Evolutionary conservation across 441 rosid species (phyloP).

Genomic region (Populus trichocarpa): DNA sequence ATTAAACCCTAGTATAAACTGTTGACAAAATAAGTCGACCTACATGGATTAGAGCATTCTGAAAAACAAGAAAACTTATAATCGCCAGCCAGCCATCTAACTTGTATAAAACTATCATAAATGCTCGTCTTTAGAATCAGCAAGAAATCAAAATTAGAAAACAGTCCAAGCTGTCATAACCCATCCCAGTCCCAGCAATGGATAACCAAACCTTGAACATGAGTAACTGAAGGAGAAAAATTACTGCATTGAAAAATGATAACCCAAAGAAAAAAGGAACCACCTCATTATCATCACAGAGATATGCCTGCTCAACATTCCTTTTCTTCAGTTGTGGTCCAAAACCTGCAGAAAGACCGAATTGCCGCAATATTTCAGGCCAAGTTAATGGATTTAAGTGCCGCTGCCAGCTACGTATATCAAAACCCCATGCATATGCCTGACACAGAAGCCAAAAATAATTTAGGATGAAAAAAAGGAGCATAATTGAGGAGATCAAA

Average conservation of each 20-base stretch:
- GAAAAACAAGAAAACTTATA: background rate
- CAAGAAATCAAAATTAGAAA: background rate
- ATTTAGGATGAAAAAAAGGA: background rate
- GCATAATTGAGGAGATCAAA: conserved; percentile 3
- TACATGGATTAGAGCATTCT: background rate
- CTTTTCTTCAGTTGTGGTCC: conserved; percentile 67
- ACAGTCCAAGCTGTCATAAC: background rate
- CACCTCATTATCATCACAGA: conserved; percentile 68
- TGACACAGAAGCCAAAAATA: conserved; percentile 21
- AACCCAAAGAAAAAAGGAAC: conserved; percentile 6
- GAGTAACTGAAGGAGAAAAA: background rate
- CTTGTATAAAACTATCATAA: background rate
- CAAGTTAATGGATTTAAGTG: conserved; percentile 69
- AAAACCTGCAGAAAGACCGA: conserved; percentile 80
- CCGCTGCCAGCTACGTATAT: conserved; percentile 67
- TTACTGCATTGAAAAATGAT: background rate
- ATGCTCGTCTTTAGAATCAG: background rate
- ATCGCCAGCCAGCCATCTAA: background rate
- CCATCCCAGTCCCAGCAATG: background rate
- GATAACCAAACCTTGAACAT: background rate
- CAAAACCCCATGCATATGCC: conserved; percentile 93
- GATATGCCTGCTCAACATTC: conserved; percentile 39
- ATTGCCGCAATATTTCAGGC: no score
- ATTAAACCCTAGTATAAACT: background rate
- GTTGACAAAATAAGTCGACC: background rate